A percentile compares a stretch with the other conserved stretches of the same genome.
Conservation (phyloP, 805 yeast species). For the Metschnikowia drakensbergensis region DNA sequence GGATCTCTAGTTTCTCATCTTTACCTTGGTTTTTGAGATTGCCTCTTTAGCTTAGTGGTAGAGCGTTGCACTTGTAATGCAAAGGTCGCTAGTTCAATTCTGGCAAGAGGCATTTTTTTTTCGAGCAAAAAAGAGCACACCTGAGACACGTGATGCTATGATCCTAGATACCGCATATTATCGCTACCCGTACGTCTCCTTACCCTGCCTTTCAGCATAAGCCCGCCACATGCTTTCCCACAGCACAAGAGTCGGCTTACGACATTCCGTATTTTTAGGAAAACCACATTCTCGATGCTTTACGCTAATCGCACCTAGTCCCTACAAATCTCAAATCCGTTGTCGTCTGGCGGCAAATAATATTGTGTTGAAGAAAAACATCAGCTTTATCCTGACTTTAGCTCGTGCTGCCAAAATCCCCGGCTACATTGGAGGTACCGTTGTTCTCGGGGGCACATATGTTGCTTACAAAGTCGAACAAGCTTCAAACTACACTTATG, state of each 20-base stretch:
- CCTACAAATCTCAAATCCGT: constrained; percentile 4
- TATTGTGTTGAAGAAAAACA: constrained; percentile 20
- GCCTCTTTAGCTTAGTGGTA: constrained; percentile 99
- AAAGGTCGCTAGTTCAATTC: constrained; percentile 74
- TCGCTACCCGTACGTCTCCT: neutral
- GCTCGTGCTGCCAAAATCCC: constrained; percentile 61
- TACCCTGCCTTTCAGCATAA: neutral
- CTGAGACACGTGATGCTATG: neutral
- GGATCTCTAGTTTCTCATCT: too few relatives aligned
- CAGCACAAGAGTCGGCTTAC: neutral
- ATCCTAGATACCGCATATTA: neutral
- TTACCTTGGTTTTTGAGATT: neutral
- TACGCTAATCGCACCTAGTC: constrained; percentile 2
- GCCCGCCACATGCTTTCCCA: neutral
- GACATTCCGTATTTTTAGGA: neutral
- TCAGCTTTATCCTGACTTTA: constrained; percentile 45
- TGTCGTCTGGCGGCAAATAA: constrained; percentile 9
- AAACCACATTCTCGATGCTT: neutral
- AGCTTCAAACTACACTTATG: constrained; percentile 68
- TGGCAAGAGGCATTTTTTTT: constrained; percentile 29
- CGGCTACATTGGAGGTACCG: constrained; percentile 81
- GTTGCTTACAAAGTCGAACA: constrained; percentile 90
- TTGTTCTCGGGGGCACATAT: constrained; percentile 93
- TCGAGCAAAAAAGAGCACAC: too few relatives aligned
- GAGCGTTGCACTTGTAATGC: constrained; percentile 99